phyloP scores from a whole-genome alignment of 345 rosid genomes.

The Pistacia integerrima region DNA sequence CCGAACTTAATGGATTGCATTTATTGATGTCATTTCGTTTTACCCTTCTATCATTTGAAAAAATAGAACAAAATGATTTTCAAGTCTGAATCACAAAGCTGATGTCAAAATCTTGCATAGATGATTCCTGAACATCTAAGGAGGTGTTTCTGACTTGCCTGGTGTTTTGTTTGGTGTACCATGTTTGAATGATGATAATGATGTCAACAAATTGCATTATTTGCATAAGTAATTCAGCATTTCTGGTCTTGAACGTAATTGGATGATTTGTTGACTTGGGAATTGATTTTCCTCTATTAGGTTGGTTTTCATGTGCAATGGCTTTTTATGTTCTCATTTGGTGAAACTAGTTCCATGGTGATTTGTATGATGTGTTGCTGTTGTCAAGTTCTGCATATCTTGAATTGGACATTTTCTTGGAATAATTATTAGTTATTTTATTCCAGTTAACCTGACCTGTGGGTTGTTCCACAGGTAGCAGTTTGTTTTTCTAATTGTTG shows the following conservation, averaged over 20 bases:
- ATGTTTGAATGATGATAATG: not conserved
- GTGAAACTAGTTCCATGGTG: not conserved
- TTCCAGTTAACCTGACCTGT: not conserved
- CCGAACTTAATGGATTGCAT: not conserved
- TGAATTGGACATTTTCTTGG: not conserved
- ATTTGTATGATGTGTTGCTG: not conserved
- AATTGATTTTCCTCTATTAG: no score
- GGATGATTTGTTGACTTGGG: no score
- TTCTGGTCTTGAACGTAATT: no score
- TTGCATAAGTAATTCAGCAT: no score
- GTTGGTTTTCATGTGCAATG: no score
- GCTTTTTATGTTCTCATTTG: no score
- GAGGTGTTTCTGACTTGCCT: not conserved
- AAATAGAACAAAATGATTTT: not conserved
- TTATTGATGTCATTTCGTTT: not conserved
- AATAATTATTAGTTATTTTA: not conserved
- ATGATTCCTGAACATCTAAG: no score
- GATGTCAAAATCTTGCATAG: no score
- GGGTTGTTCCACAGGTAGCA: not conserved
- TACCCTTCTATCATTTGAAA: not conserved
- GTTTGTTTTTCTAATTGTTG: slow-evolving; percentile 5
- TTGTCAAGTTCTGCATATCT: not conserved
- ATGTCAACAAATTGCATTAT: not conserved
- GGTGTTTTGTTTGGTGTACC: not conserved
- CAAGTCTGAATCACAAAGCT: no score